Conservation (phyloP, 2,329 filamentous ascomycete genomes). For the Dryadomyces quercus-mongolicae region DNA sequence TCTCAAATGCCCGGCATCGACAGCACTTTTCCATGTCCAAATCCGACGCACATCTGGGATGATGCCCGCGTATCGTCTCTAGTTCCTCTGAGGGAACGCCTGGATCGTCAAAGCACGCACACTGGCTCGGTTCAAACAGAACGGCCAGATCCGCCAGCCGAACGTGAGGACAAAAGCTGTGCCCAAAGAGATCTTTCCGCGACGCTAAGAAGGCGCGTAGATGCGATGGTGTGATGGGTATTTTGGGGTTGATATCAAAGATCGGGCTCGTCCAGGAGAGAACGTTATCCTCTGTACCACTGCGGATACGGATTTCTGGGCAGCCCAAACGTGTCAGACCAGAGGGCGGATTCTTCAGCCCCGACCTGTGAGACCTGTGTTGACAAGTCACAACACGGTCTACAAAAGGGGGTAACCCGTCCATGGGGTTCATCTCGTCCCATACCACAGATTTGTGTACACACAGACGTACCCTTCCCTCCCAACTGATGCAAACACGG, state of each 20-base stretch:
- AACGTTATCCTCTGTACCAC: background rate
- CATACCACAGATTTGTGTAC: background rate
- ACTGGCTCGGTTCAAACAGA: background rate
- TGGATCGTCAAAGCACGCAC: background rate
- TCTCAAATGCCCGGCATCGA: background rate
- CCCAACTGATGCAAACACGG: background rate
- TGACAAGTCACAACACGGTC: background rate
- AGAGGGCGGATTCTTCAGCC: background rate
- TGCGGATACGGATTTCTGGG: background rate
- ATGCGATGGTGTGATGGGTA: background rate
- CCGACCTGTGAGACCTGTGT: background rate
- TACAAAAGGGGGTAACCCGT: background rate
- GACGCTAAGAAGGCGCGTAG: background rate
- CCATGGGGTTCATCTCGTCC: background rate
- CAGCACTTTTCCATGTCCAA: background rate
- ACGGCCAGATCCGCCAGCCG: background rate
- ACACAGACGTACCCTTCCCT: background rate
- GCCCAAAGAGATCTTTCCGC: background rate
- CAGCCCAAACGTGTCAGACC: background rate
- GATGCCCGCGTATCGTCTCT: background rate
- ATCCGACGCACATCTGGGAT: background rate
- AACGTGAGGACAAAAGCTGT: background rate
- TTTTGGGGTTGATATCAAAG: background rate
- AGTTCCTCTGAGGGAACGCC: background rate
- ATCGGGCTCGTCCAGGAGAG: background rate